Evolutionary conservation across 345 rosid species (phyloP), one percentile per base, ranked within the genome.

Genomic region (Isatis tinctoria): DNA sequence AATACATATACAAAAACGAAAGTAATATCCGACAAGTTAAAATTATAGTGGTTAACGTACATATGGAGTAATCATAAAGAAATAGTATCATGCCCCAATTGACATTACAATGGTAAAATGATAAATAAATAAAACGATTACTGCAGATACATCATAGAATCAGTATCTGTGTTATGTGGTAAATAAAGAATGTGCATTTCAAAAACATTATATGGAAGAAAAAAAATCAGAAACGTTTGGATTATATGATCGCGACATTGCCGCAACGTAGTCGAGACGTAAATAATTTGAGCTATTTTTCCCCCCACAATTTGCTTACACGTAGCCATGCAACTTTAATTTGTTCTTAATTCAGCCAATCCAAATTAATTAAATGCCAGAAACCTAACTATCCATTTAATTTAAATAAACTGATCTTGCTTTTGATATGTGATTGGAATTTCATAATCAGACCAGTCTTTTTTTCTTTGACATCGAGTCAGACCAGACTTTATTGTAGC

Each of bases 361-460:
- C 20, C 47, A 60, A n/a, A n/a, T n/a, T n/a, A n/a, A n/a, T n/a
- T 35, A 22, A 47, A 53, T 64, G 57, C 57, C 10, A 32, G 44
- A 64, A 54, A 35, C 77, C 59, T 65, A 73, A 33, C 72, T 65
- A 65, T 65, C 66, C 40, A 57, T 74, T 37, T n/a, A n/a, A n/a
- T 17, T 47, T 66, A 66, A 17, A 44, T 24, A 57, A 1, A 73
- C 6, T 35, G 30, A 33, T 57, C 14, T 44, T 65, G 58, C 57
- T 64, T 48, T 35, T 65, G 22, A 73, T 65, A 56, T n/a, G 58
- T 56, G 59, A 65, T 22, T 65, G 24, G 57, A 73, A 5, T 73
- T 56, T 13, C 40, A 56, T 35, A 35, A 57, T 33, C 43, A 57
- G 33, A 28, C 32, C n/a, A n/a, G n/a, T n/a, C n/a, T n/a, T n/a